Conservation (phyloP, 208 protist species). For the Leishmania arabica region DNA sequence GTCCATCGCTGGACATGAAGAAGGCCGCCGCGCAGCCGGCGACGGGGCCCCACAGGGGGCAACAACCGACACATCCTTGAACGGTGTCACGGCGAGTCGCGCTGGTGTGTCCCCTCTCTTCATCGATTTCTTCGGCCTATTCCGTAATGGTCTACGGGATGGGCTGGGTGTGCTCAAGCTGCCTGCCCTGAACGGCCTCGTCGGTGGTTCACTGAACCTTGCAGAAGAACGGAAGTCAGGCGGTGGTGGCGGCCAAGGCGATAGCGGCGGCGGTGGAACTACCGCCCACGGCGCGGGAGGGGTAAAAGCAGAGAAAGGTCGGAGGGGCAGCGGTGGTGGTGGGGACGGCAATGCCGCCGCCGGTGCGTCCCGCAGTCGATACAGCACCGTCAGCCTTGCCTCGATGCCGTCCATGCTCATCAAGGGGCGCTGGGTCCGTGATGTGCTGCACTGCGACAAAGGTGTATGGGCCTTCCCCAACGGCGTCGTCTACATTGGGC, state of each 20-base stretch:
- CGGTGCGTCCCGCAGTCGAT: not conserved
- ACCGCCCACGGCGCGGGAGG: not conserved
- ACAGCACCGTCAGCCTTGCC: not conserved
- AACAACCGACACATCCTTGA: not conserved
- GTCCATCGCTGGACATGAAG: not conserved
- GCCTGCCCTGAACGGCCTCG: slow-evolving; percentile 35
- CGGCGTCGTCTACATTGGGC: slow-evolving; percentile 78
- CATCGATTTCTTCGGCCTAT: slow-evolving; percentile 84
- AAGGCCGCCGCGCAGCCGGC: not conserved
- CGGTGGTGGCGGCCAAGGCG: not conserved
- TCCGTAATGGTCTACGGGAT: slow-evolving; percentile 63
- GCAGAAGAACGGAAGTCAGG: slow-evolving; percentile 10
- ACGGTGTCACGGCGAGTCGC: not conserved
- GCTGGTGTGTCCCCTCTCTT: slow-evolving; percentile 16
- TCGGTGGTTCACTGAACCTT: slow-evolving; percentile 21
- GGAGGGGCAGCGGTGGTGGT: not conserved
- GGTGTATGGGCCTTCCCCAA: slow-evolving; percentile 77
- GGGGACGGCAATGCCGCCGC: not conserved
- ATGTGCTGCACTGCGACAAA: slow-evolving; percentile 57
- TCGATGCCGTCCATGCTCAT: slow-evolving; percentile 41
- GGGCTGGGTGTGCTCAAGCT: slow-evolving; percentile 75
- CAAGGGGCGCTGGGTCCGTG: slow-evolving; percentile 65
- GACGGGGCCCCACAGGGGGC: not conserved
- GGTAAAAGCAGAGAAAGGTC: not conserved
- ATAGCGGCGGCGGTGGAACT: not conserved